Conservation (phyloP, 1,139 yeast genomes). For the Candida labiduridarum region DNA sequence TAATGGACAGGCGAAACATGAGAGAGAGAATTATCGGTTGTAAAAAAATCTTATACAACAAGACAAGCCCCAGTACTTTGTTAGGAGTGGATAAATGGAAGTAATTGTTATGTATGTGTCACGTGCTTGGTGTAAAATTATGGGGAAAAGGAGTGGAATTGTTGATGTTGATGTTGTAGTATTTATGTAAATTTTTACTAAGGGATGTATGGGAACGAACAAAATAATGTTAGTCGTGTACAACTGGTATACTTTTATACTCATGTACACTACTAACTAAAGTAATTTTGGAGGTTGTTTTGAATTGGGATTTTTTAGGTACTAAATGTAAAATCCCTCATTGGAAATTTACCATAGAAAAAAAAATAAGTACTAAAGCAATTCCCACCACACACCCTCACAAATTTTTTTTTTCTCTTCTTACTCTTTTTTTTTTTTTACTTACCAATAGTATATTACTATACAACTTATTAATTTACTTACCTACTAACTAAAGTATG, state of each 20-base stretch:
- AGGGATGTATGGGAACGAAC: too few species aligned
- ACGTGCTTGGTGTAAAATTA: too few species aligned
- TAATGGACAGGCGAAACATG: too few species aligned
- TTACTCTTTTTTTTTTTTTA: conserved; percentile 3
- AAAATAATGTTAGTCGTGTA: not conserved
- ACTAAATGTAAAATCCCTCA: conserved; percentile 3
- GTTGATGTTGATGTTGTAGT: too few species aligned
- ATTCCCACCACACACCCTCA: not conserved
- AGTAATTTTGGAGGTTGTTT: not conserved
- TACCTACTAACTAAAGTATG: conserved; percentile 1
- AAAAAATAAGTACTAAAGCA: conserved; percentile 3
- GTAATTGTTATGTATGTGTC: too few species aligned
- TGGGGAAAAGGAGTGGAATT: too few species aligned
- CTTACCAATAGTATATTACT: conserved; percentile 5
- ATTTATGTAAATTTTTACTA: not conserved
- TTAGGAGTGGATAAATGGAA: too few species aligned
- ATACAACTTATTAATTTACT: not conserved
- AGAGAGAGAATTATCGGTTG: too few species aligned
- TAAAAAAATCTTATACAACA: too few species aligned
- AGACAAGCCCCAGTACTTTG: too few species aligned
- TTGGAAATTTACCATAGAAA: not conserved
- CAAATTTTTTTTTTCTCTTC: not conserved
- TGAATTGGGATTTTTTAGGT: not conserved
- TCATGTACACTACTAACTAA: not conserved
- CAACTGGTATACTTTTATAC: not conserved